Evolutionary conservation across 2,329 filamentous ascomycete species (phyloP).

Genomic region (Aspergillaceae sp.): DNA sequence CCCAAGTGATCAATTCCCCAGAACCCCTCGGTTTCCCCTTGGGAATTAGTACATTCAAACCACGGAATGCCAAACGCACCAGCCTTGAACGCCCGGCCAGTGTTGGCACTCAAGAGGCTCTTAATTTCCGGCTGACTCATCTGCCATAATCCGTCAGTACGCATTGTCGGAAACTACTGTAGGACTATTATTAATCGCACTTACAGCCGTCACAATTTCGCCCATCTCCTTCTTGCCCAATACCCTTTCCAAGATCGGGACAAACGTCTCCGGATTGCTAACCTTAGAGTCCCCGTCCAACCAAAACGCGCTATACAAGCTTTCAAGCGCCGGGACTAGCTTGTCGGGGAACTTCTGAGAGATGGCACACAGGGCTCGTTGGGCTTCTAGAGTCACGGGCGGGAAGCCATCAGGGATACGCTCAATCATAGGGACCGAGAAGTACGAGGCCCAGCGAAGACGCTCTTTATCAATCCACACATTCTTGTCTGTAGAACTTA

Average conservation of each 20-base stretch:
- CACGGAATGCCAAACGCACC: constrained; percentile 56
- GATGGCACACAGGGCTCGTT: constrained; percentile 46
- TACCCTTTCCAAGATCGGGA: constrained; percentile 35
- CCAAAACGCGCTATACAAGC: constrained; percentile 47
- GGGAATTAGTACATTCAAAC: constrained; percentile 47
- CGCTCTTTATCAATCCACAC: constrained; percentile 50
- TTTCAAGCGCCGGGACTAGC: constrained; percentile 35
- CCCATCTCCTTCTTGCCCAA: constrained; percentile 39
- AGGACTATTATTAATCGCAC: not conserved
- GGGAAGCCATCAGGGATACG: constrained; percentile 45
- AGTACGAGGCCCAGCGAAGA: constrained; percentile 44
- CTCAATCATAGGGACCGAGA: constrained; percentile 46
- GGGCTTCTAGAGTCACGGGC: constrained; percentile 41
- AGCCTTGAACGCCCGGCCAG: constrained; percentile 42
- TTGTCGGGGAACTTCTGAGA: constrained; percentile 34
- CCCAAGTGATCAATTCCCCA: constrained; percentile 56
- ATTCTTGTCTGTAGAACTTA: constrained; percentile 44
- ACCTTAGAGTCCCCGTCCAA: constrained; percentile 39
- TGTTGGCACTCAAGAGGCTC: constrained; percentile 40
- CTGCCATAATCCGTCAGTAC: constrained; percentile 6
- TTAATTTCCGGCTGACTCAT: constrained; percentile 37
- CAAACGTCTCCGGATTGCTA: constrained; percentile 37
- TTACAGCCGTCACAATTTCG: constrained; percentile 35
- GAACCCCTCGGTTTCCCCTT: constrained; percentile 47
- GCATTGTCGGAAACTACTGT: not conserved